phyloP scores from a whole-genome alignment of 2,329 filamentous ascomycete genomes.

The Fonsecaea multimorphosa region DNA sequence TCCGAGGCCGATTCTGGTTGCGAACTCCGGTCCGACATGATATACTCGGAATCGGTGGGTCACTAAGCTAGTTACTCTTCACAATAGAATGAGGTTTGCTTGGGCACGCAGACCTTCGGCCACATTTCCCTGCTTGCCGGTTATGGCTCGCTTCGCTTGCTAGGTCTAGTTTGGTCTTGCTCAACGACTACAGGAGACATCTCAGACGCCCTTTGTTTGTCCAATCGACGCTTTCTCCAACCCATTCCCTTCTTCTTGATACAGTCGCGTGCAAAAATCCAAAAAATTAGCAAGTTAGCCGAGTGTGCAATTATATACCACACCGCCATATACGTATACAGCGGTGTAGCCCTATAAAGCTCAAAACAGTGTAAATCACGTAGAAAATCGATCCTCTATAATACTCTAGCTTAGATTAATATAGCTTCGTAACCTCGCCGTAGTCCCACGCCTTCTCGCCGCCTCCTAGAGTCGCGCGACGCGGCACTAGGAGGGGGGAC shows the following conservation, averaged over 20 bases:
- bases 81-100: neutral
- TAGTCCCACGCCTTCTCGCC: too few relatives aligned
- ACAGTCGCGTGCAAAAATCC: too few relatives aligned
- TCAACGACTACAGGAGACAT: neutral
- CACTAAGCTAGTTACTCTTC: neutral
- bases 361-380: too few relatives aligned
- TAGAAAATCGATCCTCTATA: too few relatives aligned
- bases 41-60: neutral
- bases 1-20: slow-evolving; percentile 4
- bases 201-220: neutral
- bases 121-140: neutral
- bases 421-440: too few relatives aligned
- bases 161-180: neutral
- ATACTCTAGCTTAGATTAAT: too few relatives aligned
- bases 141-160: neutral
- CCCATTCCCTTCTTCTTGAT: slow-evolving; percentile 26
- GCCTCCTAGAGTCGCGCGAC: too few relatives aligned
- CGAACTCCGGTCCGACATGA: slow-evolving; percentile 7
- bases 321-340: too few relatives aligned
- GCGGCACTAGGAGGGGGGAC: too few relatives aligned
- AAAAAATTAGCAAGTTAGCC: too few relatives aligned
- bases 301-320: too few relatives aligned
- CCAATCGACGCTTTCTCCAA: slow-evolving; percentile 20
- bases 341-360: too few relatives aligned
- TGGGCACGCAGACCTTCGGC: neutral